Base-by-base conservation (phyloP, 1,284 basidiomycete species). In the Farysia itapuensis region DNA sequence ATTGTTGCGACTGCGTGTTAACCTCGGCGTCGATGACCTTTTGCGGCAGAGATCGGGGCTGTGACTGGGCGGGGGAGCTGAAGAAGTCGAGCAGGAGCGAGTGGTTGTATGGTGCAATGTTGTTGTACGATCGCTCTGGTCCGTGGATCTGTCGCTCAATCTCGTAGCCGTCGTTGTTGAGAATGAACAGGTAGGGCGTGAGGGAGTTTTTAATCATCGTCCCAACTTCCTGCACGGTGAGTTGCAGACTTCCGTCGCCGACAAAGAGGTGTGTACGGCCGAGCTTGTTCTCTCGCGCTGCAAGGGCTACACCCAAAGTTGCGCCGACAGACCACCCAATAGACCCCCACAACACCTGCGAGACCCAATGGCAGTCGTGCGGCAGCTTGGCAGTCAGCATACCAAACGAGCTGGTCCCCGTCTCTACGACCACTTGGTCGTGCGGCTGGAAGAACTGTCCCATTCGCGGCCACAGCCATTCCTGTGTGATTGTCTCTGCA, bases 311-410 rank as follows among this genome's bases (percentile, higher is more conserved):
- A 30, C 90, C 90, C 1, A 90, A 57, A 1, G 67, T 40, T 5
- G 77, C 78, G 74, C 89, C 90, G 31, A 88, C 85, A 14, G 86
- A 84, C 85, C 86, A 93, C 0, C 90, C 90, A 63, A 93, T 94
- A 43, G 84, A 86, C 28, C 89, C 89, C 84, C 87, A 92, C 4
- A 92, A 77, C 30, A 91, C 64, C 83, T 76, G 67, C 21, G 74
- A 73, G 70, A 23, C 77, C 77, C 51, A 79, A 72, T 15, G 72
- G 33, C 41, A 43, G 18, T 41, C 18, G 1, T 32, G 29, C 4
- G 65, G 66, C 13, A 71, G 46, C 14, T 39, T 30, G 7, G 51
- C 63, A 14, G 68, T 50, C 2, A 66, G 21, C 41, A 53, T 51
- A 6, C 54, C 63, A 16, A 63, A 71, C 11, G 35, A 36, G 29